A percentile compares a stretch with the other conserved stretches of the same genome.
phyloP scores from a whole-genome alignment of 768 basidiomycete genomes.

The Scleroderma citrinum region DNA sequence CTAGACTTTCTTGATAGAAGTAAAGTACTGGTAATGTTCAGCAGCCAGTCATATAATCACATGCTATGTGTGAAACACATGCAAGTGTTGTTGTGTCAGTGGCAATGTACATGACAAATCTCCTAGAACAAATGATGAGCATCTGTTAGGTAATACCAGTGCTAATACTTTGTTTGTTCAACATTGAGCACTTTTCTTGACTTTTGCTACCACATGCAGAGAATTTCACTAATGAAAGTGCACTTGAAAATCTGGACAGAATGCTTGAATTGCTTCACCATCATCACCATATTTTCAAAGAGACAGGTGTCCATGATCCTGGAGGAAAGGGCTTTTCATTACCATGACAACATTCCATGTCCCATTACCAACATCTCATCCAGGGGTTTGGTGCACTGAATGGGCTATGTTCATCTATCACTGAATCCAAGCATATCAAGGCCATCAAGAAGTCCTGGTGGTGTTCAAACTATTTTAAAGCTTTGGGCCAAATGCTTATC shows the following conservation, averaged over 20 bases:
- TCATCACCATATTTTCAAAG: background rate
- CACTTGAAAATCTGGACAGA: background rate
- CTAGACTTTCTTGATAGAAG: no score
- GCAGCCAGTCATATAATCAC: no score
- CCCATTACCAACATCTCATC: conserved; percentile 21
- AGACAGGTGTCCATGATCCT: conserved; percentile 7
- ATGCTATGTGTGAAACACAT: no score
- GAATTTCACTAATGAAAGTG: conserved; percentile 9
- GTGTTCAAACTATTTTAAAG: conserved; percentile 1
- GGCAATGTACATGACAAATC: no score
- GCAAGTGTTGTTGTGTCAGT: no score
- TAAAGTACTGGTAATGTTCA: no score
- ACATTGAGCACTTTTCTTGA: conserved; percentile 19
- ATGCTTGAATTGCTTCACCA: background rate
- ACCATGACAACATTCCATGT: conserved; percentile 26
- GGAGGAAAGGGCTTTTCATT: conserved; percentile 16
- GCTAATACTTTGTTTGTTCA: no score
- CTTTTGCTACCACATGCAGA: conserved; percentile 17
- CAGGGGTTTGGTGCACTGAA: conserved; percentile 21
- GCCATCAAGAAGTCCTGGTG: conserved; percentile 24
- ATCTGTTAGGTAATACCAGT: no score
- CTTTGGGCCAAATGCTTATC: conserved; percentile 10
- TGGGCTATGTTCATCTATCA: conserved; percentile 16
- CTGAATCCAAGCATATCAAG: conserved; percentile 11
- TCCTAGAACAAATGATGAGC: no score